Evolutionary conservation across 345 rosid species (phyloP), one percentile per base, ranked within the genome.

Genomic region (Physaria fendleri): DNA sequence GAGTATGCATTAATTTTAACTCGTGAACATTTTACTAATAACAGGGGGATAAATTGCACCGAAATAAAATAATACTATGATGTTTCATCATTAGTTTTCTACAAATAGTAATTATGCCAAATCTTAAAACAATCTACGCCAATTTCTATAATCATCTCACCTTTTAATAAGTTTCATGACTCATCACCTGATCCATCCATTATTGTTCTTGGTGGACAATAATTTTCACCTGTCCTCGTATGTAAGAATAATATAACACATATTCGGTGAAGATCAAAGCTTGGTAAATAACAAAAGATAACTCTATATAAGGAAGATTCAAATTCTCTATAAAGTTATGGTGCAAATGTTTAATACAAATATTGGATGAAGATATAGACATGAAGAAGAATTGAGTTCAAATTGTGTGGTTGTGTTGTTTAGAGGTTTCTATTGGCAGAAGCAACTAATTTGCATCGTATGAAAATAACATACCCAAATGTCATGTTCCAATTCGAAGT

Each of bases 51-150:
- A 20, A 21, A 8, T 32, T 45, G 62, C 68, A 61, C 73, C 73
- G 73, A 68, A 68, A 53, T 62, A 22, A 28, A 53, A 18, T 23
- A 15, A 15, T 43, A 27, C 29, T 35, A 37, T 60, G 61, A 69
- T 69, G 73, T 60, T 69, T 67, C 34, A 68, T 59, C 48, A 43
- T 68, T 43, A n/a, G n/a, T n/a, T n/a, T 41, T 42, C 72, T 61
- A 69, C 38, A 45, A 16, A 60, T 27, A 35, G 73, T 41, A 61
- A 61, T 69, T 61, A 69, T 61, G 43, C 37, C 44, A 53, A 37
- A 53, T 61, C 41, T 13, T 41, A 60, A 68, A 66, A 62, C 37
- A 25, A 14, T 34, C 38, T 44, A 39, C 67, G 28, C 12, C 42
- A 68, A 38, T 3, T 18, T 29, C 24, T 52, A 34, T 52, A n/a